phyloP scores from a whole-genome alignment of 2,329 filamentous ascomycete species.

The Fusarium dlaminii region DNA sequence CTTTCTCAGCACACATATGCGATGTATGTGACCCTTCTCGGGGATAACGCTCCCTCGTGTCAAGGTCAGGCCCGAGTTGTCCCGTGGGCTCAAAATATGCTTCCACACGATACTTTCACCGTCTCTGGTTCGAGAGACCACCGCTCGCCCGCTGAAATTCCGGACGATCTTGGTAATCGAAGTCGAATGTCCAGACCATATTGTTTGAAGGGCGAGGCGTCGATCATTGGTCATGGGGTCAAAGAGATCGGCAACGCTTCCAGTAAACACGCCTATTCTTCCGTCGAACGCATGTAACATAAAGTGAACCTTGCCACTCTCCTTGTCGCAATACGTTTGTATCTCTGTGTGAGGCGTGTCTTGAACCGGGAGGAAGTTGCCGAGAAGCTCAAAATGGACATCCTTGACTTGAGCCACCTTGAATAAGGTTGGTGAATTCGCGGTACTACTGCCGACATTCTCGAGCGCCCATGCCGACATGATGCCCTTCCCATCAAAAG shows the following conservation, averaged over 20 bases:
- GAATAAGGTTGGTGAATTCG: constrained; percentile 76
- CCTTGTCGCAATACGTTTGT: constrained; percentile 74
- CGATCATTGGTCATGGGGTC: constrained; percentile 72
- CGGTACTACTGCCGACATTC: constrained; percentile 77
- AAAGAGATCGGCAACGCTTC: constrained; percentile 80
- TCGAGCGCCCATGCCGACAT: constrained; percentile 96
- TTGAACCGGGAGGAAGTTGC: constrained; percentile 40
- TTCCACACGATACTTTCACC: constrained; percentile 88
- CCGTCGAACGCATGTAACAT: constrained; percentile 88
- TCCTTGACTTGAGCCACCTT: constrained; percentile 83
- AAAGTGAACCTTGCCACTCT: constrained; percentile 73
- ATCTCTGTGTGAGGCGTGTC: constrained; percentile 69
- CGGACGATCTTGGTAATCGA: constrained; percentile 87
- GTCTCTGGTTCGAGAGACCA: constrained; percentile 81
- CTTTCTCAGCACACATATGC: constrained; percentile 80
- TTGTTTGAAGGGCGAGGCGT: constrained; percentile 69
- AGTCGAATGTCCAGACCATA: constrained; percentile 86
- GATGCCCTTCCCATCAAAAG: constrained; percentile 82
- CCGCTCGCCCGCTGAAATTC: constrained; percentile 80
- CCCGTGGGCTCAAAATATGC: constrained; percentile 60
- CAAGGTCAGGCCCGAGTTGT: constrained; percentile 58
- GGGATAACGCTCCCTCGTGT: constrained; percentile 74
- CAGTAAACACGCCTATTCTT: constrained; percentile 82
- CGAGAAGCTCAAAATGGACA: constrained; percentile 59
- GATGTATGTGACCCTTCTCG: constrained; percentile 76